Base-by-base conservation (phyloP, 2,329 filamentous ascomycete genomes). In the Colletotrichum aenigma region DNA sequence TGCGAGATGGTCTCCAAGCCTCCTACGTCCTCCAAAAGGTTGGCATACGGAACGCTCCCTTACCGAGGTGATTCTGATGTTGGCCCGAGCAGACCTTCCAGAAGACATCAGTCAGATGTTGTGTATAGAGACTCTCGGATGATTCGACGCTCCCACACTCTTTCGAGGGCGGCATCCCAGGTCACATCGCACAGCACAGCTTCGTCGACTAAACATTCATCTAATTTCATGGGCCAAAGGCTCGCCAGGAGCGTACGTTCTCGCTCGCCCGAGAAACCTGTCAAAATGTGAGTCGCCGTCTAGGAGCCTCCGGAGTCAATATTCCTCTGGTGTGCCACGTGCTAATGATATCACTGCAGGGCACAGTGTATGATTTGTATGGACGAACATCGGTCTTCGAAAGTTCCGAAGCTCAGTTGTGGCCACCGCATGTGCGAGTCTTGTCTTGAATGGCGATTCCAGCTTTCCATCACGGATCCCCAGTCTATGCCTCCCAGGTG, bases 401-500 rank as follows among this genome's bases (percentile, higher is more conserved):
- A 91, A 83, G 90, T 93, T 38, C 92, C 92, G 48, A 94, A 93
- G 82, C 90, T 98, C 43, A 90, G 91, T 78, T 98, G 96, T 82
- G 92, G 92, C 4, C 95, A 98, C 83, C 91, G 92, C 77, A 96
- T 96, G 93, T 98, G 96, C 84, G 89, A 94, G 78, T 83, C 89
- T 9, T 98, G 96, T 83, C 87, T 98, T 55, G 93, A 92, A 83
- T 91, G 92, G 66, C 89, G 92, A 73, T 98, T 97, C 84, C 91
- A 89, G 70, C 88, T 95, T 76, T 97, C 95, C 13, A 88, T 96
- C 77, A 93, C 89, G 56, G 94, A 97, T 81, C 92, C 94, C 2
- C 90, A 92, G 76, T 93, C 95, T 78, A 97, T 98, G 95, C 95
- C 96, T 21, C 96, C 96, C 0, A 91, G 89, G 81, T 98, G 95